Conservation (phyloP, 2,329 filamentous ascomycete genomes). For the Akanthomyces uredinophilus region DNA sequence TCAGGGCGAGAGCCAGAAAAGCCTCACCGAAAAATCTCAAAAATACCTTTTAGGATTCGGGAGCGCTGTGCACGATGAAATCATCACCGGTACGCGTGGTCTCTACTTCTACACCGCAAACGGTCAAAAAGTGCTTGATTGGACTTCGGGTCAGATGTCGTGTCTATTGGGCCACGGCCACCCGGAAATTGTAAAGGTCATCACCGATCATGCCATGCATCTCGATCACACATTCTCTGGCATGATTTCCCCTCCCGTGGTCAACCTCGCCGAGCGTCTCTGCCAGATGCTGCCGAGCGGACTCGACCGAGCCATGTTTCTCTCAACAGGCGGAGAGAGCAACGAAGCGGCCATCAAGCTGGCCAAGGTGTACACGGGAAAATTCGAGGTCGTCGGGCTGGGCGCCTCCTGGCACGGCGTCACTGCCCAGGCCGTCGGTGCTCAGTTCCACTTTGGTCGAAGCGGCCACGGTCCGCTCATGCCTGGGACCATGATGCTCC, state of each 20-base stretch:
- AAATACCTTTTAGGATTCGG: constrained; percentile 25
- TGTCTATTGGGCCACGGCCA: constrained; percentile 54
- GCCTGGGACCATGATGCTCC: constrained; percentile 53
- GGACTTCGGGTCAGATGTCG: constrained; percentile 57
- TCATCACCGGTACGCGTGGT: constrained; percentile 40
- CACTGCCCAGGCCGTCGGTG: constrained; percentile 48
- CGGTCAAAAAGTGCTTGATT: constrained; percentile 48
- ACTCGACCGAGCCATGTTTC: constrained; percentile 52
- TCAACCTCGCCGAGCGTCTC: constrained; percentile 48
- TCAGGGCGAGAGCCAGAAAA: constrained; percentile 18
- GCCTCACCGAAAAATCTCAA: constrained; percentile 20
- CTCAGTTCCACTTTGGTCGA: constrained; percentile 52
- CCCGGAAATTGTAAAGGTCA: constrained; percentile 51
- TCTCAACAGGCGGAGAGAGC: constrained; percentile 52
- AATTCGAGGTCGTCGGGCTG: constrained; percentile 59
- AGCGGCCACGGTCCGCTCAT: constrained; percentile 43
- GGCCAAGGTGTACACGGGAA: constrained; percentile 59
- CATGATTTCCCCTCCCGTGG: constrained; percentile 54
- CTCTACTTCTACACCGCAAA: constrained; percentile 41
- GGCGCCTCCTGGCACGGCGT: constrained; percentile 58
- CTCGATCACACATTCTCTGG: constrained; percentile 56
- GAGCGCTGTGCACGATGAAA: constrained; percentile 24
- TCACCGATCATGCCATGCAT: constrained; percentile 41
- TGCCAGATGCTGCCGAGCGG: constrained; percentile 42
- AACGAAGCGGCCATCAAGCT: constrained; percentile 61